These are phyloP conservation scores for Ricinus communis DNA, from an alignment of 345 rosid genomes.

Conservation along the genomic window DNA sequence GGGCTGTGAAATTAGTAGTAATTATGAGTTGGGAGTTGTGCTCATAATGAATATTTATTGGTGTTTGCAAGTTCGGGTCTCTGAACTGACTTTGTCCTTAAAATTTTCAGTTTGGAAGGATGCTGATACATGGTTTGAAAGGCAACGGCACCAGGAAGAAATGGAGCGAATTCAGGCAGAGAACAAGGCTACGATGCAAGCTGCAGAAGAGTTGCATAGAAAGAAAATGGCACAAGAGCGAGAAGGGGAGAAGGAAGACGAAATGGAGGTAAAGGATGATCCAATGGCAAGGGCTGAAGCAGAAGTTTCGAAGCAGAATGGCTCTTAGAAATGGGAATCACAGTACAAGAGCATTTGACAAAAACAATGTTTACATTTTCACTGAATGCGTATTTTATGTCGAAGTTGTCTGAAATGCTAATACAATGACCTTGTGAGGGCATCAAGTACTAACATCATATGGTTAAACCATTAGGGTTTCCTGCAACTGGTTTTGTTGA, in stretches of 20 bases:
- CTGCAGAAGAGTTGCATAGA: slow-evolving; percentile 91
- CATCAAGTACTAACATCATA: not conserved
- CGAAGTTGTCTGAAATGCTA: not conserved
- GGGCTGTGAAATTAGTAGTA: not conserved
- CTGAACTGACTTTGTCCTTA: slow-evolving; percentile 10
- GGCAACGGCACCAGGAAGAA: slow-evolving; percentile 93
- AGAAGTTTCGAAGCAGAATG: slow-evolving; percentile 42
- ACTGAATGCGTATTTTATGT: too few relatives aligned
- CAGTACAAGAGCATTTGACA: not conserved
- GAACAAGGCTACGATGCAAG: slow-evolving; percentile 74
- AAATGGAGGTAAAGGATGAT: slow-evolving; percentile 56
- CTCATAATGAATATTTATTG: not conserved
- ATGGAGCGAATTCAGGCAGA: slow-evolving; percentile 77
- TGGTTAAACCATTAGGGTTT: too few relatives aligned
- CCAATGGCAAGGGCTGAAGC: slow-evolving; percentile 87
- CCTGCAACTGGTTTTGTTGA: too few relatives aligned
- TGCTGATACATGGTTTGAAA: slow-evolving; percentile 97
- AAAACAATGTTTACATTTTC: not conserved
- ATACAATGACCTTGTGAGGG: not conserved
- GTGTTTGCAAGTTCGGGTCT: not conserved
- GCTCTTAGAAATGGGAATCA: slow-evolving; percentile 23
- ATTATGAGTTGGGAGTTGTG: not conserved
- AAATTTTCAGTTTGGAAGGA: slow-evolving; percentile 86
- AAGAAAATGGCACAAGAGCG: slow-evolving; percentile 78
- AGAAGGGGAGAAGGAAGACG: slow-evolving; percentile 93